These are phyloP conservation scores for Chlorella variabilis DNA, from an alignment of 163 green algal genomes.

Conservation along the genomic window DNA sequence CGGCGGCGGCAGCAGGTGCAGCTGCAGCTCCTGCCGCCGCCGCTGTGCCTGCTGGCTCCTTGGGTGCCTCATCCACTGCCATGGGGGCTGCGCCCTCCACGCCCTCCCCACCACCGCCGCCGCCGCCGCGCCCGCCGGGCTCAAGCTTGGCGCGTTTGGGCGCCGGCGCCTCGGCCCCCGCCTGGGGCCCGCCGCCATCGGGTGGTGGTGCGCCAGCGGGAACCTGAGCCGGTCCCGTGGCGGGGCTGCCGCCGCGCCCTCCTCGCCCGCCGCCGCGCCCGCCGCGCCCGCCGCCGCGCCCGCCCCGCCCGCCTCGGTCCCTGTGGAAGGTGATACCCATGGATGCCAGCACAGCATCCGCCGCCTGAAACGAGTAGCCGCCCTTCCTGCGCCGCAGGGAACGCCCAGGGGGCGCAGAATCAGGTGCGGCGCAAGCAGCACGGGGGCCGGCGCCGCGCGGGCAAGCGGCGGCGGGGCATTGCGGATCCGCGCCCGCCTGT, in stretches of 20 bases:
- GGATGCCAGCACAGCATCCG: slow-evolving; percentile 66
- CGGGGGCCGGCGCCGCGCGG: too few species aligned
- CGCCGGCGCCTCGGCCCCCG: neutral
- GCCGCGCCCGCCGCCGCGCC: neutral
- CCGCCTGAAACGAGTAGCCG: slow-evolving; percentile 70
- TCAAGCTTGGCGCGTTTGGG: slow-evolving; percentile 34
- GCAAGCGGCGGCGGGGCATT: too few species aligned
- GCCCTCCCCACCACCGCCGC: neutral
- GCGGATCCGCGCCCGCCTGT: too few species aligned
- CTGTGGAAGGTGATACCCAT: slow-evolving; percentile 54
- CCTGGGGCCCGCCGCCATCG: neutral
- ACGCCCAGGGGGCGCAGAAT: too few species aligned
- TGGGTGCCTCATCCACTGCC: slow-evolving; percentile 15
- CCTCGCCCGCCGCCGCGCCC: neutral
- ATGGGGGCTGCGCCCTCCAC: neutral
- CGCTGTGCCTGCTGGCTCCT: neutral
- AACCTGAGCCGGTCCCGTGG: too few species aligned
- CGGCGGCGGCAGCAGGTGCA: neutral
- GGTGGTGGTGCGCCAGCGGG: too few species aligned
- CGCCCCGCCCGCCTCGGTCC: neutral
- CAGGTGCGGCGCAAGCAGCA: too few species aligned
- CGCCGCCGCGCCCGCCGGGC: too few species aligned
- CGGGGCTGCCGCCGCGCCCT: neutral
- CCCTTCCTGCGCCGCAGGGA: slow-evolving; percentile 18
- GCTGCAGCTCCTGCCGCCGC: neutral